Base-by-base conservation (phyloP, 148 eudicot genomes). In the Simmondsia chinensis region DNA sequence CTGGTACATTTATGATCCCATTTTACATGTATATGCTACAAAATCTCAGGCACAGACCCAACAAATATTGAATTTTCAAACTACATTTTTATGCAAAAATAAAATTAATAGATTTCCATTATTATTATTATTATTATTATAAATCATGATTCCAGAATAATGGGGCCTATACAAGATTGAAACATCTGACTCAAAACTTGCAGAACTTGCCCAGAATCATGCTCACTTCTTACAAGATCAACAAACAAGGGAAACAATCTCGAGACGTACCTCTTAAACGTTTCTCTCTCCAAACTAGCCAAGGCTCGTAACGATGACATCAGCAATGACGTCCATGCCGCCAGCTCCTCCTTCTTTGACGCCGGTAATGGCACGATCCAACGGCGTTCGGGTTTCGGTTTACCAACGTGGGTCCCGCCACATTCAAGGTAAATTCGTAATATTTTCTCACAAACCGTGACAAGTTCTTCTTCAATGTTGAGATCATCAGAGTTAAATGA, bases 301-400 rank as follows among this genome's bases (percentile, higher is more conserved):
- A 93, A 64, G 33, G 79, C 65, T 39, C 69, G 46, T 64, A 93
- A 54, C 7, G 85, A 85, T 27, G 71, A 55, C 28, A 86, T 40
- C 53, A 80, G 72, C 59, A 86, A 51, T 43, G 94, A 60, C 16
- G 94, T 80, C 49, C 91, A 67, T 0, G 91, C 96, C 13, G 80
- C 82, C 58, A 93, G 54, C 48, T 86, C 96, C 55, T 93, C 96
- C 71, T 72, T 93, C 61, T 71, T 75, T 8, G 75, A 79, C 1
- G 96, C 56, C 33, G 80, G 79, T 50, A 93, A 41, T 21, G 99
- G 99, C 33, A 93, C 77, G 35, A 75, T 62, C 88, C 96, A 86
- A 46, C 64, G 60, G 42, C 52, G 39, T 16, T 20, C 22, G 27
- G 68, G 58, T 44, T 63, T 63, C 61, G 50, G 60, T 50, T 61